Evolutionary conservation across 768 basidiomycete species (phyloP), one percentile per base, ranked within the genome.

Genomic region (Kwoniella pini): DNA sequence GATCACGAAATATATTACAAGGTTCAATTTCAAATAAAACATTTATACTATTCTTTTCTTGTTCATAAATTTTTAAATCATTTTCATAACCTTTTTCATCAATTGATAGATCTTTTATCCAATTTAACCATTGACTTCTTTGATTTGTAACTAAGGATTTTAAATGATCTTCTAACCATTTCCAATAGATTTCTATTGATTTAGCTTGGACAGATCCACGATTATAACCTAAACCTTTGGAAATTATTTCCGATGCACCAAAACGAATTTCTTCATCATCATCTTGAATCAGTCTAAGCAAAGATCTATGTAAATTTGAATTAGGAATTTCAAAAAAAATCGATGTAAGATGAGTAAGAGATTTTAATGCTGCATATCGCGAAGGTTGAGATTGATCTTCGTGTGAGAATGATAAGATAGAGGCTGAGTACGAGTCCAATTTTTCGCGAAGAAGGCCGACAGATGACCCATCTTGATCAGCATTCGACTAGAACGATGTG

Each of bases 11-110:
- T 11, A 76, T 69, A 40, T 78, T 78, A 0, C 73, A 60, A n/a
- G 72, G 63, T 52, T 78, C 77, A 28, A 67, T 63, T 21, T 65
- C 72, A 65, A 78, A 78, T n/a, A 78, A 54, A 39, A 66, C 71
- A 12, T 57, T 54, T n/a, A 61, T 53, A 13, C 27, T 38, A 42
- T 48, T 48, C 13, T 31, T 49, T 13, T 45, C 44, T 39, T 7
- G 43, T 12, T 33, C 43, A 10, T 40, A 31, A 3, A 51, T 15
- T 52, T 33, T 44, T 5, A 53, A 4, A 44, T 59, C 57, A 5
- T 59, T 15, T 27, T 59, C 50, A 19, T 33, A 28, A 22, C 55
- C 62, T 21, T 39, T 15, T 44, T 52, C 38, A 48, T 63, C 55
- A 11, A 6, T 22, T 6, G 59, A 51, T 19, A 61, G 28, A 19